Percentiles rank a stretch among this genome's conserved stretches.
phyloP scores from a whole-genome alignment of 805 yeast genomes.

The Metschnikowia baotianmanensis region DNA sequence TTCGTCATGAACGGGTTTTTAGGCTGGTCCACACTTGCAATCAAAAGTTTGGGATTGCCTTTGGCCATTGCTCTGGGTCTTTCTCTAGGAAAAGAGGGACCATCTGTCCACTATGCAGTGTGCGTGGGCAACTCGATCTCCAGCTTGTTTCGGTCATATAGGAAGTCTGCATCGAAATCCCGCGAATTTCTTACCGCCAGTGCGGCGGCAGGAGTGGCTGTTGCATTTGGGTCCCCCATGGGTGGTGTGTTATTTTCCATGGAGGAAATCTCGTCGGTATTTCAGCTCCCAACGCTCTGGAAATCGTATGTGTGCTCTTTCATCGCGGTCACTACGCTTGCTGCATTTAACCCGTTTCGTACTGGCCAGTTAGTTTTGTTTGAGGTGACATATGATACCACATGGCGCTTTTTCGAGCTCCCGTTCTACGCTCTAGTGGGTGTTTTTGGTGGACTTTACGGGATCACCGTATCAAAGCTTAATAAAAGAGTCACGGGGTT shows the following conservation, averaged over 20 bases:
- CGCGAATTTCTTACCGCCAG: slow-evolving; percentile 80
- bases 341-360: slow-evolving; percentile 85
- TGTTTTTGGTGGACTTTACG: slow-evolving; percentile 88
- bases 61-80: slow-evolving; percentile 90
- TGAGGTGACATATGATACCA: slow-evolving; percentile 81
- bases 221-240: slow-evolving; percentile 95
- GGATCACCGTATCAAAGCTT: slow-evolving; percentile 69
- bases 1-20: slow-evolving; percentile 77
- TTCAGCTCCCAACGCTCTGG: slow-evolving; percentile 81
- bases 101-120: slow-evolving; percentile 95
- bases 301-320: slow-evolving; percentile 88
- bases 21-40: slow-evolving; percentile 64
- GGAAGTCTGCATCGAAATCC: slow-evolving; percentile 43
- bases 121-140: slow-evolving; percentile 89
- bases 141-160: slow-evolving; percentile 45
- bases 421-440: slow-evolving; percentile 80
- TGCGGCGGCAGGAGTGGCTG: slow-evolving; percentile 98
- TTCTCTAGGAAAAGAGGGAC: slow-evolving; percentile 97
- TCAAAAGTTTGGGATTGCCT: slow-evolving; percentile 82
- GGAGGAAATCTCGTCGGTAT: slow-evolving; percentile 81
- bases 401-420: slow-evolving; percentile 85
- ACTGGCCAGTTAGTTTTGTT: slow-evolving; percentile 93
- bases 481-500: slow-evolving; percentile 76
- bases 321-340: slow-evolving; percentile 78
- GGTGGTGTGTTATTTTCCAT: slow-evolving; percentile 93